Base-by-base conservation (phyloP, 495 filamentous ascomycete genomes). In the Oidiodendron maius region DNA sequence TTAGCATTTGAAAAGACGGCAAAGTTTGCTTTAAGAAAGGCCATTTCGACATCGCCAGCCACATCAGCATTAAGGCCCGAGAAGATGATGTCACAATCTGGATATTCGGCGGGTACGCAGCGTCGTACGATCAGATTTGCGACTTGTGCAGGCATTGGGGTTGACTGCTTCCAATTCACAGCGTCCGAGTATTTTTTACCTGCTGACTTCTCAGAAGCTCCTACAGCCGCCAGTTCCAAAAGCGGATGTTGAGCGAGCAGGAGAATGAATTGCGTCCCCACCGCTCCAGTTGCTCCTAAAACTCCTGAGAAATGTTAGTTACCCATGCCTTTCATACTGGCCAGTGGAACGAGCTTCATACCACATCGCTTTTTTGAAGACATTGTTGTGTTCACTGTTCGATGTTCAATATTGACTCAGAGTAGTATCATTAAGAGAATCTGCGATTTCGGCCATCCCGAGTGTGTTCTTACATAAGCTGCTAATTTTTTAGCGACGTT, bases 1-100 rank as follows among this genome's bases (percentile, higher is more conserved):
- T 93, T 93, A 4, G 88, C 86, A 59, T 91, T 94, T 46, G 86
- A 91, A 69, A 94, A 93, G 55, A 91, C 84, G 52, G 80, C 78
- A 22, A 90, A 75, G 61, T 89, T 79, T 17, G 83, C 80, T 57
- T 82, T 80, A 61, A 89, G 75, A 66, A 93, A 91, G 57, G 80
- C 81, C 74, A 80, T 82, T 64, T 94, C 88, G 85, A 57, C 17
- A 39, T 20, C 83, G 37, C 86, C 87, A 36, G 88, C 88, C 45
- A 91, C 81, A 60, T 89, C 84, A 43, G 84, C 81, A 68, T 93
- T 87, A 46, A 93, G 68, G n/a, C 89, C 89, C 40, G 82, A 87
- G 70, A 91, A 93, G 49, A 95, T 78, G n/a, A 95, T 71, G 53
- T 95, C 88, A 64, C 89, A 94, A 62, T 90, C 87, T 32, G 71